Evolutionary conservation across 2,329 filamentous ascomycete genomes (phyloP).

Genomic region (Alternaria gansuensis): DNA sequence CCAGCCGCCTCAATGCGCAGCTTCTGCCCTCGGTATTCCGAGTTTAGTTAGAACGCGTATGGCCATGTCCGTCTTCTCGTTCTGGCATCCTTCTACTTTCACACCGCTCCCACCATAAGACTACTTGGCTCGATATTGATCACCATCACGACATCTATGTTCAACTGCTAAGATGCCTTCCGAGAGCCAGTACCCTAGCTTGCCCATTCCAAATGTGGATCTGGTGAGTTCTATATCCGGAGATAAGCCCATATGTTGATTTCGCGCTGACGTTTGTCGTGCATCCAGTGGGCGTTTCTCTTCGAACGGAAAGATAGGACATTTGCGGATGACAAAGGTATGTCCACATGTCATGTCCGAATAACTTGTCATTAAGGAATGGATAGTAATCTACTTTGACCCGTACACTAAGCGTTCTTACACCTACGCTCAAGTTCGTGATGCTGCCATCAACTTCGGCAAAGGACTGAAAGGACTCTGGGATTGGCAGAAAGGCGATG

Average conservation of each 20-base stretch:
- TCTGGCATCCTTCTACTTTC: constrained; percentile 17
- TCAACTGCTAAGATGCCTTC: constrained; percentile 68
- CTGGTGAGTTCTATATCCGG: constrained; percentile 51
- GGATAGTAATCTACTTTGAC: constrained; percentile 78
- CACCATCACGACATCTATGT: constrained; percentile 15
- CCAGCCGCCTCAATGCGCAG: constrained; percentile 22
- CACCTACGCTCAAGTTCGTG: constrained; percentile 73
- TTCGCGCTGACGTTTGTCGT: constrained; percentile 4
- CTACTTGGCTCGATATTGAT: constrained; percentile 1
- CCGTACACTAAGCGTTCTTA: constrained; percentile 73
- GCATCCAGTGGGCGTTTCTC: constrained; percentile 70
- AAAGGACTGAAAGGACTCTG: constrained; percentile 77
- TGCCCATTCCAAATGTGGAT: constrained; percentile 78
- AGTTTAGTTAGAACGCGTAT: constrained; percentile 17
- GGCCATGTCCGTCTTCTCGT: constrained; percentile 19
- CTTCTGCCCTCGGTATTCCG: constrained; percentile 21
- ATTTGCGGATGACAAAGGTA: constrained; percentile 79
- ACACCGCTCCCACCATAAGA: constrained; percentile 13
- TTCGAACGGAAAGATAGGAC: constrained; percentile 73
- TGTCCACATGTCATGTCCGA: background rate
- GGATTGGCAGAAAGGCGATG: constrained; percentile 84
- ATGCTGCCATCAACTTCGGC: constrained; percentile 76
- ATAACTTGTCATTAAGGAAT: constrained; percentile 13
- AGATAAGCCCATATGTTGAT: constrained; percentile 4
- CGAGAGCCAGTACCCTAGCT: constrained; percentile 68